Evolutionary conservation across 2,329 filamentous ascomycete genomes (phyloP).

Genomic region (Penicillium sumatraense): DNA sequence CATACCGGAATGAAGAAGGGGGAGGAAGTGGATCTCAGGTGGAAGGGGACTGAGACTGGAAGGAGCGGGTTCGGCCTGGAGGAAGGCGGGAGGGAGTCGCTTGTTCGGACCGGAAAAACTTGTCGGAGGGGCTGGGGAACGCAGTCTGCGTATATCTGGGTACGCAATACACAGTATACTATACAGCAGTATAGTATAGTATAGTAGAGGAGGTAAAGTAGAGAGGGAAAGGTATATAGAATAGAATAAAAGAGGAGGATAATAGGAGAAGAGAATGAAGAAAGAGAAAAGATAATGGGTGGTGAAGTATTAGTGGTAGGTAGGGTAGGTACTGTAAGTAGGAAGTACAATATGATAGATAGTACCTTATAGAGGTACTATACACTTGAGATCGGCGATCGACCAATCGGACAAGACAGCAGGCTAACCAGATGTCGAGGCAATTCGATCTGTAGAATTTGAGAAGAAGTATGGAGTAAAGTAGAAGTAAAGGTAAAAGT

Average conservation of each 20-base stretch:
- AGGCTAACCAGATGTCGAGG: too few relatives aligned
- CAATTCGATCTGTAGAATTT: too few relatives aligned
- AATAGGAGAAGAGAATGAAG: neutral
- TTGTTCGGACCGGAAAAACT: conserved; percentile 45
- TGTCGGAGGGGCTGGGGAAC: conserved; percentile 38
- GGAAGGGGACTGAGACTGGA: conserved; percentile 26
- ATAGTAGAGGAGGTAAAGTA: neutral
- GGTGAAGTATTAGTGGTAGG: too few relatives aligned
- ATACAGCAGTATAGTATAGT: neutral
- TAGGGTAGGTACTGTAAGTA: too few relatives aligned
- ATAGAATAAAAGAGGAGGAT: neutral
- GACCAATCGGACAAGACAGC: too few relatives aligned
- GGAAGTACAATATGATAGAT: too few relatives aligned
- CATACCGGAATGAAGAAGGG: neutral
- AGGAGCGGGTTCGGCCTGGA: conserved; percentile 24
- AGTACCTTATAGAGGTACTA: too few relatives aligned
- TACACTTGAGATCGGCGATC: too few relatives aligned
- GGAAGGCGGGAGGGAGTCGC: conserved; percentile 37
- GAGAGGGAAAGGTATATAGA: neutral
- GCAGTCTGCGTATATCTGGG: conserved; percentile 40
- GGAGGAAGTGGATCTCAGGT: conserved; percentile 34
- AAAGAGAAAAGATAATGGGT: neutral
- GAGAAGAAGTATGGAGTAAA: neutral
- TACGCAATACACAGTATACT: conserved; percentile 23
- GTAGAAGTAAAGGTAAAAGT: neutral